Conservation (phyloP, 345 rosid genomes). For the Odontarrhena argentea region DNA sequence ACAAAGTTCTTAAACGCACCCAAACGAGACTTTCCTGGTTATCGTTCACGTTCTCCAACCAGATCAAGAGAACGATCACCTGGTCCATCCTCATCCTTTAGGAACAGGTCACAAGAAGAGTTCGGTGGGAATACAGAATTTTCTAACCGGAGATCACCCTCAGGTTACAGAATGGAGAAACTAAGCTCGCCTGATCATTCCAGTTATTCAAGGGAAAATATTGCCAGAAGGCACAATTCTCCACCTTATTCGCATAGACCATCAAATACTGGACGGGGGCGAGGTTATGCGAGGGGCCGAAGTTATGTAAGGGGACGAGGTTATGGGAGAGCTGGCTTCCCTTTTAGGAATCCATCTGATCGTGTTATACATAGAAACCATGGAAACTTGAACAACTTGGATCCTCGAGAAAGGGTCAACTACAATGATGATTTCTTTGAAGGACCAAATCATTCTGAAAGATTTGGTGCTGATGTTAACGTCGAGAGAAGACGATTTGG, state of each 20-base stretch:
- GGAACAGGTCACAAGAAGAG: slow-evolving; percentile 75
- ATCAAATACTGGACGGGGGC: slow-evolving; percentile 59
- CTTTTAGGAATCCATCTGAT: slow-evolving; percentile 67
- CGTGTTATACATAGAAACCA: slow-evolving; percentile 56
- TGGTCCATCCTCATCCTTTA: slow-evolving; percentile 66
- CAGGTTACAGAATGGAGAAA: slow-evolving; percentile 63
- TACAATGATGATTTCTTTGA: slow-evolving; percentile 56
- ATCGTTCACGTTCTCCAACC: slow-evolving; percentile 69
- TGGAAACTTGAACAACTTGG: slow-evolving; percentile 56
- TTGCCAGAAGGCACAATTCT: slow-evolving; percentile 65
- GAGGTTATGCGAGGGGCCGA: slow-evolving; percentile 51
- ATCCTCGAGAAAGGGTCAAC: slow-evolving; percentile 65
- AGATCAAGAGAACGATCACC: slow-evolving; percentile 65
- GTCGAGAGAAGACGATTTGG: slow-evolving; percentile 66
- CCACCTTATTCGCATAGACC: slow-evolving; percentile 62
- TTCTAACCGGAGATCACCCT: slow-evolving; percentile 63
- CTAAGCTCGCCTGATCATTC: slow-evolving; percentile 67
- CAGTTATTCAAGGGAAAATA: slow-evolving; percentile 61
- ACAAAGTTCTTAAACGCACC: slow-evolving; percentile 54
- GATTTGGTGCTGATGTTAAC: slow-evolving; percentile 63
- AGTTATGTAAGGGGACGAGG: slow-evolving; percentile 48
- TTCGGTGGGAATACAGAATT: slow-evolving; percentile 65
- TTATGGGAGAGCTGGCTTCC: slow-evolving; percentile 55
- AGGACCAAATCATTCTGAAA: slow-evolving; percentile 57
- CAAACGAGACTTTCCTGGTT: slow-evolving; percentile 52